phyloP scores from a whole-genome alignment of 2,329 filamentous ascomycete genomes.

The Verticillium dahliae region DNA sequence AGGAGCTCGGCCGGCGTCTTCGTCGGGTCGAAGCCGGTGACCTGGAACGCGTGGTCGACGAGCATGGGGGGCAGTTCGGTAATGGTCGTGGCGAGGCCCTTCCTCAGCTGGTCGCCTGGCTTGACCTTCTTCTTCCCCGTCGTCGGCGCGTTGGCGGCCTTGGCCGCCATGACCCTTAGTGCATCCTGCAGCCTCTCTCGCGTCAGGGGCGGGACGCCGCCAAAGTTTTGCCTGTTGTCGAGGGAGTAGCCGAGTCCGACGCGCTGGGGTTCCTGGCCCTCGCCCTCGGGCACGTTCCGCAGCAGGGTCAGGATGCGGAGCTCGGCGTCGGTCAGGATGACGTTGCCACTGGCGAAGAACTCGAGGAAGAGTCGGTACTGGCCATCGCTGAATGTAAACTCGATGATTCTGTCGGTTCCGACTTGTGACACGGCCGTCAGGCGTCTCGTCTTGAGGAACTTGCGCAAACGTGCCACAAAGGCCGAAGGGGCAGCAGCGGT shows the following conservation, averaged over 20 bases:
- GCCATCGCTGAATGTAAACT: constrained; percentile 89
- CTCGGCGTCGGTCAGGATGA: constrained; percentile 83
- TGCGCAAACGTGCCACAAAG: constrained; percentile 81
- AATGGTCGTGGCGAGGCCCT: constrained; percentile 75
- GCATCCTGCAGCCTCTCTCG: constrained; percentile 64
- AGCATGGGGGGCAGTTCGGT: constrained; percentile 84
- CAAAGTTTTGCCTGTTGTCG: constrained; percentile 77
- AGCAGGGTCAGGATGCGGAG: constrained; percentile 76
- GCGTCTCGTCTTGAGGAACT: constrained; percentile 79
- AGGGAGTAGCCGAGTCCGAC: constrained; percentile 74
- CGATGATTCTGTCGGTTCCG: constrained; percentile 87
- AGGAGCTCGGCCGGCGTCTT: constrained; percentile 64
- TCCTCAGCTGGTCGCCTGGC: constrained; percentile 67
- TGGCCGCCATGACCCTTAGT: constrained; percentile 59
- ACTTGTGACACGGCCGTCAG: constrained; percentile 78
- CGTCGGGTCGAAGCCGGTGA: constrained; percentile 62
- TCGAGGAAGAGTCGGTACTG: constrained; percentile 83
- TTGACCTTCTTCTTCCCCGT: constrained; percentile 65
- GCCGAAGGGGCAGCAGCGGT: constrained; percentile 77
- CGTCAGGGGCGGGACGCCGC: constrained; percentile 68
- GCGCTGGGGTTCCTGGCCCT: constrained; percentile 76
- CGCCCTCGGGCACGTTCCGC: constrained; percentile 72
- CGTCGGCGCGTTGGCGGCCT: constrained; percentile 41
- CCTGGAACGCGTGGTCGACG: constrained; percentile 75
- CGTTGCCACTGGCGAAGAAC: constrained; percentile 94